phyloP scores from a whole-genome alignment of 2,329 filamentous ascomycete species.

The Drechslera avenae region DNA sequence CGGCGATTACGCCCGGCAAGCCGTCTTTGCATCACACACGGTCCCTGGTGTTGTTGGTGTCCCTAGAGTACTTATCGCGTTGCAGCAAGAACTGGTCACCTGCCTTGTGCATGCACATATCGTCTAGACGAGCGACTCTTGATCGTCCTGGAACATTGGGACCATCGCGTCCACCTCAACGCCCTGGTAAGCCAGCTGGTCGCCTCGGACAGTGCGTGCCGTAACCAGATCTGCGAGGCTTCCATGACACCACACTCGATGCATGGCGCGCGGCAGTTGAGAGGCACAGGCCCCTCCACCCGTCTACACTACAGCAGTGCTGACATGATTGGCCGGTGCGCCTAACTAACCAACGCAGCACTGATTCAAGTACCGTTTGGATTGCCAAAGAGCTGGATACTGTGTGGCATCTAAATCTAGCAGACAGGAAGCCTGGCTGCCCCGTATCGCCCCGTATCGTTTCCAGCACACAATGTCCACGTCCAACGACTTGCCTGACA shows the following conservation, averaged over 20 bases:
- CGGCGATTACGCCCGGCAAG: slow-evolving; percentile 6
- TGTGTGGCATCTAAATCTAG: slow-evolving; percentile 8
- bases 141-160: not conserved
- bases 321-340: slow-evolving; percentile 14
- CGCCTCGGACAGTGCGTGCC: too few relatives aligned
- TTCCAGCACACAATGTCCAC: slow-evolving; percentile 1
- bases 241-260: slow-evolving; percentile 9
- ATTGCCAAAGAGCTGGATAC: slow-evolving; percentile 12
- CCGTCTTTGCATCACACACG: slow-evolving; percentile 2
- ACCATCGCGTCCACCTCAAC: slow-evolving; percentile 1
- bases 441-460: not conserved
- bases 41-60: not conserved
- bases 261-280: slow-evolving; percentile 9
- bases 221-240: not conserved
- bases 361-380: slow-evolving; percentile 11
- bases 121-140: not conserved
- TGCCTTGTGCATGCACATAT: not conserved
- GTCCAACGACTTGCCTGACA: slow-evolving; percentile 1
- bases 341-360: slow-evolving; percentile 12
- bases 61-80: not conserved
- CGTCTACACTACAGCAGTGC: not conserved
- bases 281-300: slow-evolving; percentile 10
- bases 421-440: not conserved
- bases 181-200: not conserved
- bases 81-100: not conserved